A percentile compares a stretch with the other conserved stretches of the same genome.
These are phyloP conservation scores for Meyerozyma smithsonii DNA, from an alignment of 1,139 yeast genomes.

Conservation along the genomic window DNA sequence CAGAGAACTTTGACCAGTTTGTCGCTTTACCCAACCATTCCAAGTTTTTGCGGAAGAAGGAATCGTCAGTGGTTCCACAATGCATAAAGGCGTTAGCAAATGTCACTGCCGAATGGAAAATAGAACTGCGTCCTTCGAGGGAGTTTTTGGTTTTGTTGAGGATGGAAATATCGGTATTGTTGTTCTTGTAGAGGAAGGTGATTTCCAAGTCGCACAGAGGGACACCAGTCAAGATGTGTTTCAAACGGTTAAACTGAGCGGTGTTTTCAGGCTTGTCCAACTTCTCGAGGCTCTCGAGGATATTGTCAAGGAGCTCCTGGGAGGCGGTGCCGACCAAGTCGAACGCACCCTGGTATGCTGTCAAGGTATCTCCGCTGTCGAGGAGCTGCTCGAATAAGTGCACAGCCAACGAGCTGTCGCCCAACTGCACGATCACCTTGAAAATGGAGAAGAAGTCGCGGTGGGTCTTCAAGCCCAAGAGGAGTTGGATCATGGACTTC, in stretches of 20 bases:
- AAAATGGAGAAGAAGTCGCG: constrained; percentile 78
- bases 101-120: constrained; percentile 94
- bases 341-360: constrained; percentile 92
- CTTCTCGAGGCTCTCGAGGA: constrained; percentile 40
- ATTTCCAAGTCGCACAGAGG: constrained; percentile 93
- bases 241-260: constrained; percentile 39
- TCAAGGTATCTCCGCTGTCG: constrained; percentile 33
- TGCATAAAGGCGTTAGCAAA: constrained; percentile 94
- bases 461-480: constrained; percentile 54
- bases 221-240: constrained; percentile 79
- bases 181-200: constrained; percentile 81
- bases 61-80: constrained; percentile 95
- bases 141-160: constrained; percentile 76
- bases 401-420: constrained; percentile 67
- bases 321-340: constrained; percentile 90
- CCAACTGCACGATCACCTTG: constrained; percentile 84
- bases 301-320: constrained; percentile 77
- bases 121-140: constrained; percentile 88
- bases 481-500: constrained; percentile 55
- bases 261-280: constrained; percentile 34
- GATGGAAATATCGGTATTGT: constrained; percentile 80
- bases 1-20: constrained; percentile 96
- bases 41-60: constrained; percentile 82
- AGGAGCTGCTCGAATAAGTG: constrained; percentile 62
- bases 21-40: constrained; percentile 98